Base-by-base conservation (phyloP, 768 basidiomycete species). In the Porpolomopsis calyptriformis region DNA sequence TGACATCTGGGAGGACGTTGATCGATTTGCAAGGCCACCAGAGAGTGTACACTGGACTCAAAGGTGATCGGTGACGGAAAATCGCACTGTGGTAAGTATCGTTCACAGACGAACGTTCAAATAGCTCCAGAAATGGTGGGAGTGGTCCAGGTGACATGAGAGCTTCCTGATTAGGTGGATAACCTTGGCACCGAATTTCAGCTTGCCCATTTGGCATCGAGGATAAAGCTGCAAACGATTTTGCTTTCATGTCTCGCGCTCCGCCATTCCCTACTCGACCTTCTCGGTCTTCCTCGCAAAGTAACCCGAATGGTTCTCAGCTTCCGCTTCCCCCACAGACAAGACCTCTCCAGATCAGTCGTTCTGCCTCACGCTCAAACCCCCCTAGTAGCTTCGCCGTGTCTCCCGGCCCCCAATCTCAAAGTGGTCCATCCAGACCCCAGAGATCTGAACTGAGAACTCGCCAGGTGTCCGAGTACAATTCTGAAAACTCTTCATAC, bases 241-340 rank as follows among this genome's bases (percentile, higher is more conserved):
- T n/a, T n/a, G n/a, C n/a, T n/a, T n/a, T n/a, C n/a, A 82, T 82
- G 79, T 80, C 79, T 57, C 72, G 76, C 53, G 69, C 68, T 41
- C 72, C 77, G 34, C 73, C 74, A 14, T 78, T 76, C 52, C 74
- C 77, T 54, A 65, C 67, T 45, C 70, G 78, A 57, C 76, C 72
- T 46, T 52, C 55, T 47, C 70, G 70, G 45, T 63, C 73, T 29
- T 69, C 76, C 42, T 69, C 76, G 37, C 53, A 65, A 35, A 62
- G 66, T 4, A 66, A 66, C 53, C 64, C 66, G 49, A 64, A 63
- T 52, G 61, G 64, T 22, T 60, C 26, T 63, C 69, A 8, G 53
- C 61, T 55, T 36, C 64, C 61, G 39, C 60, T 57, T 45, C 72
- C 63, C 39, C 57, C 67, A 1, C 59, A 65, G 29, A 77, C 71